Evolutionary conservation across 176 grass and related monocot genomes (phyloP).

Genomic region (Oryza longistaminata): DNA sequence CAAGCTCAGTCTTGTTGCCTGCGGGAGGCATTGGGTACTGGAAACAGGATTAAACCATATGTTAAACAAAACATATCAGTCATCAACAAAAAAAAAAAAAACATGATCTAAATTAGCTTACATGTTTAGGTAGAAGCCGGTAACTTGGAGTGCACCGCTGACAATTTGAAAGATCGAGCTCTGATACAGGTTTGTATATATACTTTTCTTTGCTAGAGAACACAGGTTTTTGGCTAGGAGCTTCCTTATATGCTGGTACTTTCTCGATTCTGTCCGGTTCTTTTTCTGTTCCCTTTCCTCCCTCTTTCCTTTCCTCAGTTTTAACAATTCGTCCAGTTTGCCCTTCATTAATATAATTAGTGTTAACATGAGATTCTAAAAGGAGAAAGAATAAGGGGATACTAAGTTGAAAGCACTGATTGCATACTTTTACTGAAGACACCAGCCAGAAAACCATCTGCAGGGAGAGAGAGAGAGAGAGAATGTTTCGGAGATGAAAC

Average conservation of each 20-base stretch:
- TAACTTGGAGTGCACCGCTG: slow-evolving; percentile 92
- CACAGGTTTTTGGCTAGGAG: slow-evolving; percentile 58
- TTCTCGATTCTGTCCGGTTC: slow-evolving; percentile 61
- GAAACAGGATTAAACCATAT: slow-evolving; percentile 27
- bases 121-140: slow-evolving; percentile 90
- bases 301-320: slow-evolving; percentile 51
- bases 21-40: slow-evolving; percentile 88
- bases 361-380: slow-evolving; percentile 39
- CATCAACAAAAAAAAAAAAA: not conserved
- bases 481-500: slow-evolving; percentile 26
- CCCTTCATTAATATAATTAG: slow-evolving; percentile 51
- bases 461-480: not conserved
- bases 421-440: slow-evolving; percentile 77
- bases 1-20: slow-evolving; percentile 80
- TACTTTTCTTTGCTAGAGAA: slow-evolving; percentile 81
- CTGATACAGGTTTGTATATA: slow-evolving; percentile 92
- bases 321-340: slow-evolving; percentile 47
- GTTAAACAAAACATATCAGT: slow-evolving; percentile 11
- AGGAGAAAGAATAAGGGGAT: not conserved
- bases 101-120: slow-evolving; percentile 43
- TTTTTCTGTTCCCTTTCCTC: slow-evolving; percentile 75
- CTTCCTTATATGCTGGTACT: slow-evolving; percentile 53
- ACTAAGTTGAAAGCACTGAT: slow-evolving; percentile 11
- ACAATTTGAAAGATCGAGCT: slow-evolving; percentile 95
- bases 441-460: slow-evolving; percentile 83